Evolutionary conservation across 495 filamentous ascomycete genomes (phyloP), one percentile per base, ranked within the genome.

Genomic region (Talaromyces ruber): DNA sequence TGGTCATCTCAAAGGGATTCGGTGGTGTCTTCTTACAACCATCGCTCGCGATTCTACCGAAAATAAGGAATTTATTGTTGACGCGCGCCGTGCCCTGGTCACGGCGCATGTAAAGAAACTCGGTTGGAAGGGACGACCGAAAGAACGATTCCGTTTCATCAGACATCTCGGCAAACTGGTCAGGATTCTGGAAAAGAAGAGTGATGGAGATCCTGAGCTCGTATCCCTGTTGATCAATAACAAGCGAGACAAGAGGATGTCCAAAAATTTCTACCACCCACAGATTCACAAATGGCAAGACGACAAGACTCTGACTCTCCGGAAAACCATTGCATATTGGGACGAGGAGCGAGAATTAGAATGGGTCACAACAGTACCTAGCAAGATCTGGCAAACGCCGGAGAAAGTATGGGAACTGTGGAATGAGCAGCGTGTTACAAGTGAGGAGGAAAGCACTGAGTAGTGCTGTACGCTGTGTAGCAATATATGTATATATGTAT

Each of bases 21-120:
- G 77, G 60, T 80, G 77, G 77, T 78, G 76, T 58, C 63, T 79
- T 26, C 45, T 79, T 62, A 74, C 76, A 1, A 70, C 65, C 1
- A 66, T 80, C 14, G 62, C 72, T 28, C 74, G 74, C 28, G 60
- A 65, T 7, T 72, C 70, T 56, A 64, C 70, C 2, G 45, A 72
- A 24, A 65, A 63, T 24, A 65, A 52, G 14, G 67, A 72, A 39
- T 72, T 80, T 47, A 61, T 75, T 6, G 71, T 70, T 29, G 77
- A 80, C 50, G 65, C 64, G 8, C 63, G 66, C 29, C 71, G 72
- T 7, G 63, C 74, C 26, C 32, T 76, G 24, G 51, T 61, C 18
- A 24, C 45, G 3, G 50, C 71, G 47, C 61, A 71, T 18, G 26
- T 65, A 7, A 14, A 39, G 45, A 29, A 59, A 18, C 7, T 14